phyloP scores from a whole-genome alignment of 306 rosid species.

The Quercus robur region DNA sequence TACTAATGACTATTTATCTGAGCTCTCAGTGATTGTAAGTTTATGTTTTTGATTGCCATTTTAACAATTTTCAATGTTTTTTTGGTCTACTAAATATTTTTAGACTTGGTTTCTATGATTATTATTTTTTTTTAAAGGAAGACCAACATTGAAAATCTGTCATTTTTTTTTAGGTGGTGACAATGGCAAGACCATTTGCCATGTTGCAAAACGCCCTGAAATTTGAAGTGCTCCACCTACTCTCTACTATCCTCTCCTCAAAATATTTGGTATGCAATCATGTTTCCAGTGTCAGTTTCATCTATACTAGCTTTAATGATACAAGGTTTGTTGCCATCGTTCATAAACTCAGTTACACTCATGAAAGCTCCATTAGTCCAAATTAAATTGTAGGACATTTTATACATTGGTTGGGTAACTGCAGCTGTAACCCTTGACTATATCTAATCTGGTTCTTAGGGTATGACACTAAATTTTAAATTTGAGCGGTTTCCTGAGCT shows the following conservation, averaged over 20 bases:
- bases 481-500: background rate
- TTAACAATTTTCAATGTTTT: background rate
- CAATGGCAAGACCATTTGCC: conserved; percentile 70
- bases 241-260: conserved; percentile 56
- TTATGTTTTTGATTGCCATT: conserved; percentile 1
- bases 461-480: background rate
- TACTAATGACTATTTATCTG: conserved; percentile 39
- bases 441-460: background rate
- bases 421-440: background rate
- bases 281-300: conserved; percentile 4
- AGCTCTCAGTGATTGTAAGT: conserved; percentile 74
- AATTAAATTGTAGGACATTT: conserved; percentile 10
- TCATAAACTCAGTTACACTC: background rate
- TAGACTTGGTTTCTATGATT: background rate
- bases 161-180: conserved; percentile 48
- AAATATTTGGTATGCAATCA: conserved; percentile 51
- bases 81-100: conserved; percentile 10
- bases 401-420: conserved; percentile 7
- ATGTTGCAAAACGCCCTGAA: conserved; percentile 69
- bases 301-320: conserved; percentile 6
- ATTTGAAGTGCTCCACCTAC: conserved; percentile 78
- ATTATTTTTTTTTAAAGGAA: background rate
- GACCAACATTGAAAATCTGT: conserved; percentile 7
- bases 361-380: conserved; percentile 11
- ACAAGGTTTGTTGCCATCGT: background rate